Evolutionary conservation across 257 asterid species (phyloP).

Genomic region (Solanum dulcamara): DNA sequence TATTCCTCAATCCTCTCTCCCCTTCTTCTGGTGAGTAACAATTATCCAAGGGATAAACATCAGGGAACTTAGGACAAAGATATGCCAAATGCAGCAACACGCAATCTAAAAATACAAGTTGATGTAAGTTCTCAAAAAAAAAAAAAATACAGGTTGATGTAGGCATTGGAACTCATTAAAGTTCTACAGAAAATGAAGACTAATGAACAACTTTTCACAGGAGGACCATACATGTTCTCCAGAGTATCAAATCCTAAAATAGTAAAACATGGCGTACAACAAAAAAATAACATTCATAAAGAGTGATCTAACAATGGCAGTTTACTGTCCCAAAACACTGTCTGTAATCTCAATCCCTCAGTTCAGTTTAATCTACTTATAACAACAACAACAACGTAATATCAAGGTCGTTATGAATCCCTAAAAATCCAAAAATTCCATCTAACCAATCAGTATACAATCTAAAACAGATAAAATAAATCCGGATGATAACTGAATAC

Average conservation of each 20-base stretch:
- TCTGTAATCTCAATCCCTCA: neutral
- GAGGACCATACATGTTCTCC: neutral
- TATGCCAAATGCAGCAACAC: neutral
- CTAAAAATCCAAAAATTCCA: neutral
- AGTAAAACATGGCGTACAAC: neutral
- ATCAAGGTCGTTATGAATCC: neutral
- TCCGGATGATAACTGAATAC: neutral
- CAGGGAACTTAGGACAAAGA: neutral
- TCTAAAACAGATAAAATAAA: neutral
- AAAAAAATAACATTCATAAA: neutral
- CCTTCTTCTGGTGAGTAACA: neutral
- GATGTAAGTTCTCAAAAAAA: too few relatives aligned
- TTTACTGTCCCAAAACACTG: neutral
- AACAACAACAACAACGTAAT: neutral
- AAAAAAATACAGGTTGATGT: neutral
- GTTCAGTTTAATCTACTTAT: neutral
- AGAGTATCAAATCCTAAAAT: neutral
- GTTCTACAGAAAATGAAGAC: neutral
- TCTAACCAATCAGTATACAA: neutral
- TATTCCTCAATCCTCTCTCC: neutral
- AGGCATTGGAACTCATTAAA: neutral
- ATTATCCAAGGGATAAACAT: neutral
- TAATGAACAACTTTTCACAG: neutral
- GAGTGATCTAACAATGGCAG: neutral
- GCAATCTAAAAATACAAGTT: too few relatives aligned